phyloP scores from a whole-genome alignment of 1,284 basidiomycete genomes.

The Meira miltonrushii region DNA sequence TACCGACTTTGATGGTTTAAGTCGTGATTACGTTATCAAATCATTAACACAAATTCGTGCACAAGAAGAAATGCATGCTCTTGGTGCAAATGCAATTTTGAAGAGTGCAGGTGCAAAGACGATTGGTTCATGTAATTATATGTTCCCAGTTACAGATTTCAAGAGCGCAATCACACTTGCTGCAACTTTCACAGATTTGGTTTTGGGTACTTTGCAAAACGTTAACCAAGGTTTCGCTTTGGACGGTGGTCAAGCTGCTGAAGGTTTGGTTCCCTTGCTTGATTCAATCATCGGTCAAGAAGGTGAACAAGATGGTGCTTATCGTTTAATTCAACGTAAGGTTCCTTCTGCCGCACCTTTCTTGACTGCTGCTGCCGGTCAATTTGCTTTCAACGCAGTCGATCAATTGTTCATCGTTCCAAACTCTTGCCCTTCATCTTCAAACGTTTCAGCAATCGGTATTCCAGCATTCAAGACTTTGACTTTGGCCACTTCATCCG shows the following conservation, averaged over 20 bases:
- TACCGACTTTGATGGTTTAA: slow-evolving; percentile 15
- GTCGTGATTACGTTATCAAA: slow-evolving; percentile 15
- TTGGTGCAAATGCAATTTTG: slow-evolving; percentile 24
- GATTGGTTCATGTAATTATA: slow-evolving; percentile 22
- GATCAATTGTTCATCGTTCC: slow-evolving; percentile 19
- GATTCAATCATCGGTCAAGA: slow-evolving; percentile 23
- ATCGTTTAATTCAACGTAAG: slow-evolving; percentile 19
- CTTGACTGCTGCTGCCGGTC: slow-evolving; percentile 16
- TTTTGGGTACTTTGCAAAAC: slow-evolving; percentile 18
- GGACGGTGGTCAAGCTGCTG: slow-evolving; percentile 18
- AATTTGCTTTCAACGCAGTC: slow-evolving; percentile 21
- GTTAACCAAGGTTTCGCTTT: slow-evolving; percentile 19
- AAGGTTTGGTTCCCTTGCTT: slow-evolving; percentile 17
- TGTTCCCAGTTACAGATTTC: slow-evolving; percentile 20
- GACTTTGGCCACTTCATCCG: background rate
- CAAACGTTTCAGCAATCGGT: slow-evolving; percentile 10
- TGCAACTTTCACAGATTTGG: slow-evolving; percentile 22
- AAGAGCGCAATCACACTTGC: slow-evolving; percentile 20
- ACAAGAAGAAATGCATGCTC: slow-evolving; percentile 24
- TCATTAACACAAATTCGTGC: slow-evolving; percentile 21
- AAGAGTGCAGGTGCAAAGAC: slow-evolving; percentile 15
- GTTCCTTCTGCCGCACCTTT: slow-evolving; percentile 22
- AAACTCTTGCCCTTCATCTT: slow-evolving; percentile 17
- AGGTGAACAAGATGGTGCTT: slow-evolving; percentile 22
- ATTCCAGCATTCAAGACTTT: slow-evolving; percentile 16